Evolutionary conservation across 345 rosid species (phyloP).

Genomic region (Salix arbutifolia): DNA sequence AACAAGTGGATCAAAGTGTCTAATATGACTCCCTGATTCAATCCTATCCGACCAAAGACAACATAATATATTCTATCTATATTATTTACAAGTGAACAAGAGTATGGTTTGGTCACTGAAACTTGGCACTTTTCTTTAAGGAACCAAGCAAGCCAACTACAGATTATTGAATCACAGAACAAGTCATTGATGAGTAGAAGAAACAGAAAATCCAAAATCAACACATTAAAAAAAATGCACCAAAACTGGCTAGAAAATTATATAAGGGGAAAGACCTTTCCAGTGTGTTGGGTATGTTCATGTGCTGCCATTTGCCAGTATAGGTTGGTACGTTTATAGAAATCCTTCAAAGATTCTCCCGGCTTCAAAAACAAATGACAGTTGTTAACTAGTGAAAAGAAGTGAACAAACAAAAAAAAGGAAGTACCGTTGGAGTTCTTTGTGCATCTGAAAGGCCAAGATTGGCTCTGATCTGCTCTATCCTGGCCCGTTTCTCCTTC

Average conservation of each 20-base stretch:
- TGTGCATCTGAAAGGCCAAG: slow-evolving; percentile 96
- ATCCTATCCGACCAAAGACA: background rate
- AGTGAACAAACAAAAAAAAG: background rate
- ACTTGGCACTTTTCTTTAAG: background rate
- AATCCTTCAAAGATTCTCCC: slow-evolving; percentile 88
- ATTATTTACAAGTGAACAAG: background rate
- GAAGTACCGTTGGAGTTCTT: slow-evolving; percentile 77
- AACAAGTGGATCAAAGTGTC: background rate
- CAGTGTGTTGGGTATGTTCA: slow-evolving; percentile 96
- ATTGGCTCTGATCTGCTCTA: slow-evolving; percentile 90
- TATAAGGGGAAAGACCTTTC: slow-evolving; percentile 57
- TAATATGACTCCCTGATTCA: background rate
- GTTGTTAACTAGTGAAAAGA: slow-evolving; percentile 1
- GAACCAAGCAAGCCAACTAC: background rate
- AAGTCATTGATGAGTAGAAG: background rate
- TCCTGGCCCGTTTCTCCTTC: slow-evolving; percentile 89
- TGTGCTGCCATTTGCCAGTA: slow-evolving; percentile 99
- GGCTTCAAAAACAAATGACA: slow-evolving; percentile 49
- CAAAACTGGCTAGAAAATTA: background rate
- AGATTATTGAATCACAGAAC: background rate
- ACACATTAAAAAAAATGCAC: background rate
- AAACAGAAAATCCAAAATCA: background rate
- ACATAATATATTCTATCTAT: background rate
- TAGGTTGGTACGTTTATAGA: slow-evolving; percentile 81
- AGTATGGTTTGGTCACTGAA: background rate